Conservation (phyloP, 2,329 filamentous ascomycete species). For the Cylindrodendrum hubeiense region DNA sequence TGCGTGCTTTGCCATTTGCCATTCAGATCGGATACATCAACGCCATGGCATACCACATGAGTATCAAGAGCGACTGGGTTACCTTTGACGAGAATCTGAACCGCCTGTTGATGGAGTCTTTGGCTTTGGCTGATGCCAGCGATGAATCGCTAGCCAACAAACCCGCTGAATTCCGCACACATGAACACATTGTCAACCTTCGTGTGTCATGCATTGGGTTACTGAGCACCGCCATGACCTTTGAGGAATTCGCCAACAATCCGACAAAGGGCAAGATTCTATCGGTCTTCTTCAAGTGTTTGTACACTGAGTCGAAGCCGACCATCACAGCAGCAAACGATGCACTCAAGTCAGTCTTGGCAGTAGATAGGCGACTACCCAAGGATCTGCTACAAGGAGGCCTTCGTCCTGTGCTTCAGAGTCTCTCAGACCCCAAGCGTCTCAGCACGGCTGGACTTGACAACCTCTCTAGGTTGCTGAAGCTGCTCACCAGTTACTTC, state of each 20-base stretch:
- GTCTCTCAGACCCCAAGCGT: conserved; percentile 92
- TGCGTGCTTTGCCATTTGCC: conserved; percentile 91
- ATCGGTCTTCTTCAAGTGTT: conserved; percentile 95
- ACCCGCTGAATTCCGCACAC: conserved; percentile 93
- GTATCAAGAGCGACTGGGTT: conserved; percentile 88
- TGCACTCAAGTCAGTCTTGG: conserved; percentile 87
- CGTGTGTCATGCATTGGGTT: conserved; percentile 94
- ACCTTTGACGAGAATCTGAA: conserved; percentile 93
- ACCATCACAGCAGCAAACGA: conserved; percentile 95
- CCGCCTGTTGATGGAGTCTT: conserved; percentile 89
- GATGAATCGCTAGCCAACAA: conserved; percentile 95
- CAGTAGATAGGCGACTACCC: conserved; percentile 89
- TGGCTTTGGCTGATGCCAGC: conserved; percentile 93
- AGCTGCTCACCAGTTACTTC: conserved; percentile 96
- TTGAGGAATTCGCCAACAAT: conserved; percentile 88
- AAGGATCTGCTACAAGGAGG: conserved; percentile 97
- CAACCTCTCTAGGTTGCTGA: conserved; percentile 88
- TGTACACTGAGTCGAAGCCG: conserved; percentile 92
- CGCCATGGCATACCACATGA: conserved; percentile 94
- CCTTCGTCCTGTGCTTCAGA: conserved; percentile 93
- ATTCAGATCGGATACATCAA: conserved; percentile 99
- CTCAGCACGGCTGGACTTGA: conserved; percentile 91
- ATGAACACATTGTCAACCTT: conserved; percentile 91
- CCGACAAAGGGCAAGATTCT: conserved; percentile 80
- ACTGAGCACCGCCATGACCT: conserved; percentile 91